These are phyloP conservation scores for Kodamaea kakaduensis DNA, from an alignment of 805 yeast species.

Conservation along the genomic window DNA sequence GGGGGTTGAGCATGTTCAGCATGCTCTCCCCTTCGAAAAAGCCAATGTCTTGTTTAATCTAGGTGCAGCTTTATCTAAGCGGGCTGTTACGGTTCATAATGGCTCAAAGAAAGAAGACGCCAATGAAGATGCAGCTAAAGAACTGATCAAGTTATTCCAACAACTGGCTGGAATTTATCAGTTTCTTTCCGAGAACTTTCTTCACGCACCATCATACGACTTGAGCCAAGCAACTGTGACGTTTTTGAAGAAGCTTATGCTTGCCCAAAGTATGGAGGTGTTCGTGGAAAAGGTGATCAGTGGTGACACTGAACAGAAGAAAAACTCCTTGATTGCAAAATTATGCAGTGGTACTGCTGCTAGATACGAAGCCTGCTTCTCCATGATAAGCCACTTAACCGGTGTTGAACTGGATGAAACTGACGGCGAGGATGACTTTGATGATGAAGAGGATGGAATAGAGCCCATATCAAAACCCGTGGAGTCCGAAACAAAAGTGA, in stretches of 20 bases:
- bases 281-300: constrained; percentile 61
- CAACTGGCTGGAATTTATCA: constrained; percentile 75
- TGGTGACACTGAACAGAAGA: constrained; percentile 46
- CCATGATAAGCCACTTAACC: constrained; percentile 32
- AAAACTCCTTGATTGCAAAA: constrained; percentile 70
- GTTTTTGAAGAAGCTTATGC: constrained; percentile 59
- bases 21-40: constrained; percentile 83
- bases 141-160: constrained; percentile 58
- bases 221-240: constrained; percentile 63
- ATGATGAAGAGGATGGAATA: constrained; percentile 20
- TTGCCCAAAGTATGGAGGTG: constrained; percentile 88
- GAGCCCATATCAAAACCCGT: constrained; percentile 14
- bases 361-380: constrained; percentile 48
- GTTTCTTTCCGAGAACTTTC: constrained; percentile 71
- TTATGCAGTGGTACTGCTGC: constrained; percentile 61
- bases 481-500: constrained; percentile 14
- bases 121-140: constrained; percentile 45
- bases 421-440: constrained; percentile 17
- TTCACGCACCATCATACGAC: constrained; percentile 86
- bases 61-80: constrained; percentile 56
- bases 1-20: constrained; percentile 54
- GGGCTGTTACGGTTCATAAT: constrained; percentile 36
- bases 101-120: constrained; percentile 22
- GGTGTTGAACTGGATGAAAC: constrained; percentile 12
- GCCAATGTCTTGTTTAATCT: constrained; percentile 79